Conservation (phyloP, 2,329 filamentous ascomycete species). For the Paramyrothecium roridum region DNA sequence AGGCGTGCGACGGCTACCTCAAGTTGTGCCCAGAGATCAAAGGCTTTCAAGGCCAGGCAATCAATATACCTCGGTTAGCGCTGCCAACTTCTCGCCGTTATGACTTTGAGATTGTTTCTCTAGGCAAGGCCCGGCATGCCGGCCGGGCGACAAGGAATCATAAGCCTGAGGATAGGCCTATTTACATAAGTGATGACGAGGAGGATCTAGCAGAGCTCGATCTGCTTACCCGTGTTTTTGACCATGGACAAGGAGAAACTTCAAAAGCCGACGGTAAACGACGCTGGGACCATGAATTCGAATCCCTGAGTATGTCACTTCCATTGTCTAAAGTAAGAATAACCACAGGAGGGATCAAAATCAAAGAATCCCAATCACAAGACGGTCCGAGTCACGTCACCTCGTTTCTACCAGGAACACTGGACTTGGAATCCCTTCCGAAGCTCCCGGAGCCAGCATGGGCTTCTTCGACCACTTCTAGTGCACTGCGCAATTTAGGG, state of each 20-base stretch:
- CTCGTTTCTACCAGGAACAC: constrained; percentile 61
- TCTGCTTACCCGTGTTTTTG: neutral
- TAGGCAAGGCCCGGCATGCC: no score
- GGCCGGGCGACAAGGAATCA: no score
- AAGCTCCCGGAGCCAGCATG: constrained; percentile 46
- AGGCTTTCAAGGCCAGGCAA: neutral
- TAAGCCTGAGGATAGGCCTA: neutral
- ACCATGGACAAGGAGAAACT: neutral
- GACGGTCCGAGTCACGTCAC: constrained; percentile 14
- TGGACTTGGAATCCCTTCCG: constrained; percentile 61
- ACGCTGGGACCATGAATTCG: neutral
- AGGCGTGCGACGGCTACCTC: constrained; percentile 14
- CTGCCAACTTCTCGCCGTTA: neutral
- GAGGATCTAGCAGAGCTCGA: neutral
- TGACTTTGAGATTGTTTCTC: neutral
- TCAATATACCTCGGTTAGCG: neutral
- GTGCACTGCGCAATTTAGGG: constrained; percentile 19
- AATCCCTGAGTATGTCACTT: neutral
- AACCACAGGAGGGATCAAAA: constrained; percentile 8
- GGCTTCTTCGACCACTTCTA: constrained; percentile 19
- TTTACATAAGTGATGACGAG: neutral
- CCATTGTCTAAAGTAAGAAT: constrained; percentile 9
- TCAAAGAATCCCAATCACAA: neutral
- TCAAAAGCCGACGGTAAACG: neutral
- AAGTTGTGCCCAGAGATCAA: constrained; percentile 10